These are phyloP conservation scores for Apophysomyces trapeziformis DNA, from an alignment of 371 early-diverging fungal genomes.

Conservation along the genomic window DNA sequence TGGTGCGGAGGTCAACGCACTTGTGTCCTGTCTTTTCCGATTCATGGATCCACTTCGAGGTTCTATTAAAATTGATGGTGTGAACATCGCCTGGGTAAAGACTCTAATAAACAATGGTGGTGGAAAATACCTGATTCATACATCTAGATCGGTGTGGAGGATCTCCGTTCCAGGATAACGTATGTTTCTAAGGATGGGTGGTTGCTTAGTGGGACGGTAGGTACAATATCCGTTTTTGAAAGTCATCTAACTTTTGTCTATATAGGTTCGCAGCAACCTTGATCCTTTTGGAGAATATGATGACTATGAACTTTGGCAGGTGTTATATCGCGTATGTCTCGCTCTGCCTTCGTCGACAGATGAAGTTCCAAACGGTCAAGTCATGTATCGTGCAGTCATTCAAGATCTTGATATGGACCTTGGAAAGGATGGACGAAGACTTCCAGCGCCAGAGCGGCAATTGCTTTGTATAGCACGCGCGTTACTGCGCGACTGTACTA, in stretches of 20 bases:
- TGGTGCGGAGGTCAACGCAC: constrained; percentile 75
- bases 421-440: constrained; percentile 64
- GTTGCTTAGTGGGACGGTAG: constrained; percentile 72
- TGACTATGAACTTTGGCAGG: constrained; percentile 85
- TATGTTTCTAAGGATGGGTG: constrained; percentile 89
- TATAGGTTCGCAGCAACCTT: constrained; percentile 69
- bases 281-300: constrained; percentile 81
- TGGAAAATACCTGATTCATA: not conserved
- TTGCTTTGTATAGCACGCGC: constrained; percentile 83
- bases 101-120: not conserved
- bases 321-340: constrained; percentile 71
- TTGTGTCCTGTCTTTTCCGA: constrained; percentile 75
- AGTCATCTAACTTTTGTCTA: not conserved
- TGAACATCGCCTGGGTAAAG: constrained; percentile 68
- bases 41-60: constrained; percentile 76
- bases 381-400: constrained; percentile 38
- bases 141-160: constrained; percentile 63
- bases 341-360: constrained; percentile 29
- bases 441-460: constrained; percentile 84
- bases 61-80: constrained; percentile 73
- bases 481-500: constrained; percentile 67
- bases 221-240: not conserved
- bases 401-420: constrained; percentile 63
- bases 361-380: constrained; percentile 26
- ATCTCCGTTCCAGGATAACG: constrained; percentile 72